Base-by-base conservation (phyloP, 352 stramenopile genomes). In the Phytophthora tubulina region DNA sequence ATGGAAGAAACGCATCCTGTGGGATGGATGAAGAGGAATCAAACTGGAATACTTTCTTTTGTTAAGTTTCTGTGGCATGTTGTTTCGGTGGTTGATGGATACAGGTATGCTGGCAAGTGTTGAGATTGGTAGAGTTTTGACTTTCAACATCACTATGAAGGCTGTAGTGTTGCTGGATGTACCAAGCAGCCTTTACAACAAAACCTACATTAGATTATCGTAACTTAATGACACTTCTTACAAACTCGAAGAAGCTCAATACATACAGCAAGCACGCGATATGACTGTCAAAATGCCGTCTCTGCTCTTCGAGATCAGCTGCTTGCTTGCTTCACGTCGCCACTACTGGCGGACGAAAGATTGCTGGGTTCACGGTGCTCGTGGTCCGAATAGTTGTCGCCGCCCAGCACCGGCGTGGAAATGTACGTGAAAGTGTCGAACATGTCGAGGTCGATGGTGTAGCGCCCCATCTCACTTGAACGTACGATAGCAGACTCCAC, bases 361-460 rank as follows among this genome's bases (percentile, higher is more conserved):
- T 67, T 73, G 70, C 58, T 73, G 27, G 70, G 57, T 35, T 73
- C 70, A 15, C 66, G 71, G n/a, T 66, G 66, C n/a, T 78, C 66
- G 30, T 76, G 55, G 10, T 64, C 50, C 15, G 57, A 53, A 30
- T 73, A 69, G 48, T 73, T 66, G 44, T 79, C 69, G 50, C 64
- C 75, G 10, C 75, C 72, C 46, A 86, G 59, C 58, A 85, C 77
- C 8, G 77, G 80, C 63, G 80, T 87, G n/a, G 78, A 84, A 69
- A 87, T 80, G 51, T 70, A 80, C 51, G 75, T 82, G 72, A 83
- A 85, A 55, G 76, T 79, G 58, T 85, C 77, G 59, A 84, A 85
- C 73, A 81, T 78, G 56, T 84, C 76, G 39, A 86, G 68, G 14
- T 87, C 72, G 63, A 87, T 87, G 15, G 77, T 80, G 38, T 75